These are phyloP conservation scores for Fragaria nilgerrensis DNA, from an alignment of 306 rosid species.

Conservation along the genomic window DNA sequence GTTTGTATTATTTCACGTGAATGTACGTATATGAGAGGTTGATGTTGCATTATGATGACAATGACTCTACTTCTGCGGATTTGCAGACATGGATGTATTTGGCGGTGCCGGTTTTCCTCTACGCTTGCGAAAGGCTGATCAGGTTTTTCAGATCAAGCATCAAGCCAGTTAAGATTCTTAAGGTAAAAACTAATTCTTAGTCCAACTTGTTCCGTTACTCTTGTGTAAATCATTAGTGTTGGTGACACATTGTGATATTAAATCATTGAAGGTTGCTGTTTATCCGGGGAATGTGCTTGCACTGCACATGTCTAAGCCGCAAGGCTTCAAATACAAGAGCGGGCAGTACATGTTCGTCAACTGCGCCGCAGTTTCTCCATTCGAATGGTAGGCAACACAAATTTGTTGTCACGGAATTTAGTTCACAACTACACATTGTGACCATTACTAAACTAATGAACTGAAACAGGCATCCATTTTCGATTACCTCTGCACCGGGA, in stretches of 20 bases:
- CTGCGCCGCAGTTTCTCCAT: constrained; percentile 52
- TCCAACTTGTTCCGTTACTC: not conserved
- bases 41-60: not conserved
- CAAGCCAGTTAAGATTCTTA: constrained; percentile 52
- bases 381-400: constrained; percentile 42
- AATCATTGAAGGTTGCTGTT: constrained; percentile 42
- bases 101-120: constrained; percentile 48
- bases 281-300: constrained; percentile 61
- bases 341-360: constrained; percentile 68
- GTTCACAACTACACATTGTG: not conserved
- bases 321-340: constrained; percentile 53
- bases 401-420: not conserved
- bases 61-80: not conserved
- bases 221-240: not conserved
- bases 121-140: constrained; percentile 45
- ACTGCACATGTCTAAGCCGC: constrained; percentile 55
- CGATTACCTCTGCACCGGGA: constrained; percentile 57
- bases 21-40: not conserved
- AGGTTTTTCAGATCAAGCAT: constrained; percentile 56
- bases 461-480: constrained; percentile 58
- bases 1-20: not conserved
- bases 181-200: constrained; percentile 22
- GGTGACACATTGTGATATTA: not conserved
- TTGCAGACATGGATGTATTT: constrained; percentile 62
- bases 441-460: not conserved